Evolutionary conservation across 2,329 filamentous ascomycete genomes (phyloP).

Genomic region (Penicillium sp.): DNA sequence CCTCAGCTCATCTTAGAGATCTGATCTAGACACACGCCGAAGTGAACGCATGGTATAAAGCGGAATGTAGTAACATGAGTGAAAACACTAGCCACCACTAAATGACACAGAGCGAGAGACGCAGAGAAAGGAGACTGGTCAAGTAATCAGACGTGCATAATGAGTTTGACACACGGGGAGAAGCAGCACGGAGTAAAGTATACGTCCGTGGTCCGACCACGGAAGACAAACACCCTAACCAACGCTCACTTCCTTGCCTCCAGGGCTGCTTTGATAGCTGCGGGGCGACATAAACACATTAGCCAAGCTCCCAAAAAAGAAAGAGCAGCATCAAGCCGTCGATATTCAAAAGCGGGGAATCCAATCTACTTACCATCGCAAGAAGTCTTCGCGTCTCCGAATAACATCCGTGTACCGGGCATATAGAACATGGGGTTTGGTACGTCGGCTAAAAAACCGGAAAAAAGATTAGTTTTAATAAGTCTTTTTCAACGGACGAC

Average conservation of each 20-base stretch:
- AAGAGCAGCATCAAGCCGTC: background rate
- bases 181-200: background rate
- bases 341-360: background rate
- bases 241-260: conserved; percentile 35
- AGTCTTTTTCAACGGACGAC: background rate
- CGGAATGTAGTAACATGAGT: background rate
- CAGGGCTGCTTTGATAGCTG: conserved; percentile 50
- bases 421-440: conserved; percentile 94
- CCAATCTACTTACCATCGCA: conserved; percentile 67
- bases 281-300: background rate
- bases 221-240: background rate
- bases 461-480: background rate
- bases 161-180: background rate
- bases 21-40: background rate
- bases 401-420: conserved; percentile 87
- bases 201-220: background rate
- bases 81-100: background rate
- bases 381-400: conserved; percentile 83
- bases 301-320: background rate
- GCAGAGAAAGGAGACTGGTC: background rate
- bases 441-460: conserved; percentile 68
- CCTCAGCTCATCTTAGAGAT: conserved; percentile 1
- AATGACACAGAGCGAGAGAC: background rate
- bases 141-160: background rate
- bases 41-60: conserved; percentile 6